Evolutionary conservation across 352 stramenopile genomes (phyloP).

Genomic region (Aphanomyces invadans): DNA sequence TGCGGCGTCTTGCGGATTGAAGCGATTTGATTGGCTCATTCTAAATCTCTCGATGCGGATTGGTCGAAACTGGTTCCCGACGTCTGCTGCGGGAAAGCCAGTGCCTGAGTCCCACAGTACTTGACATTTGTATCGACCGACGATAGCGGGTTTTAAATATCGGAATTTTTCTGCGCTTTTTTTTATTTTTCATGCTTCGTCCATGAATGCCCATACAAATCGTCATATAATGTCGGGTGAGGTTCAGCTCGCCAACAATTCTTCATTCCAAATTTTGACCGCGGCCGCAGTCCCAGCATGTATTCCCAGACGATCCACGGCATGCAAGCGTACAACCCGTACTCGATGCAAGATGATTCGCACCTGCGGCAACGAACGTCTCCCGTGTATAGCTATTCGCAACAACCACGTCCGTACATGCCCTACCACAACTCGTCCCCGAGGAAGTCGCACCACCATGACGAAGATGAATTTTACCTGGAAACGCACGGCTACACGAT

Average conservation of each 20-base stretch:
- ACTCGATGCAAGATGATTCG: conserved; percentile 24
- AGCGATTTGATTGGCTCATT: conserved; percentile 2
- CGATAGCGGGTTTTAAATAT: background rate
- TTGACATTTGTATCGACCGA: background rate
- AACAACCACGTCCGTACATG: conserved; percentile 22
- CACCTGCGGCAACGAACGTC: conserved; percentile 20
- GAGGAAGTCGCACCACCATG: conserved; percentile 20
- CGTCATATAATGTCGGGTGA: background rate
- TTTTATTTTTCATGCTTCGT: background rate
- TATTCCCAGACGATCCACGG: conserved; percentile 25
- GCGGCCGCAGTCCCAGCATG: background rate
- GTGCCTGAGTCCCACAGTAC: background rate
- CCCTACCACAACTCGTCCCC: conserved; percentile 11
- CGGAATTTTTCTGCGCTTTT: background rate
- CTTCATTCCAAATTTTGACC: conserved; percentile 18
- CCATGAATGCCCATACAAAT: conserved; percentile 3
- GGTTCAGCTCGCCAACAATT: conserved; percentile 5
- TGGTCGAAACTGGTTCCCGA: background rate
- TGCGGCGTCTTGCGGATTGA: background rate
- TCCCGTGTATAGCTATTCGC: conserved; percentile 21
- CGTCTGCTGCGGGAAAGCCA: background rate
- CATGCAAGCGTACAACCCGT: conserved; percentile 22
- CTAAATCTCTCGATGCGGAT: background rate
- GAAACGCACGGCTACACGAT: conserved; percentile 66
- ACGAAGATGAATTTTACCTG: conserved; percentile 18